Evolutionary conservation across 257 asterid genomes (phyloP).

Genomic region (Nicotiana obtusifolia): DNA sequence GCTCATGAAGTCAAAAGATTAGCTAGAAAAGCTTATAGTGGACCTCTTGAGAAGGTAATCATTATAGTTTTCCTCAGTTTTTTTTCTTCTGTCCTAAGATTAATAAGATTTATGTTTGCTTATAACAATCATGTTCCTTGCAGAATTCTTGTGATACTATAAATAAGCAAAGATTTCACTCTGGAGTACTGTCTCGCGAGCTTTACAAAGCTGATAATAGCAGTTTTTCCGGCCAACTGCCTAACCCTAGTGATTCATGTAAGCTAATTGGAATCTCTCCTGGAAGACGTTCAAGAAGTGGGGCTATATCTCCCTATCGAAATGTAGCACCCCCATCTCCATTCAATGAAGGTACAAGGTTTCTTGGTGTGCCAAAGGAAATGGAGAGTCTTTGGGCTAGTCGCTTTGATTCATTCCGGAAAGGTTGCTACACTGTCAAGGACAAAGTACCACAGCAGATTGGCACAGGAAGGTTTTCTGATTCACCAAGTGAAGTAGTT

Average conservation of each 20-base stretch:
- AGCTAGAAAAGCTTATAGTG: constrained; percentile 75
- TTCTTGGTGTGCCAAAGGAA: constrained; percentile 71
- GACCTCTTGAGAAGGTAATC: constrained; percentile 81
- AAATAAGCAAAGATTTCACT: constrained; percentile 53
- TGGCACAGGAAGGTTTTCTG: constrained; percentile 28
- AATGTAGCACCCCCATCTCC: constrained; percentile 74
- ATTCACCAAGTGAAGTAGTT: constrained; percentile 17
- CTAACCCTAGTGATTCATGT: constrained; percentile 28
- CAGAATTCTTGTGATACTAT: constrained; percentile 54
- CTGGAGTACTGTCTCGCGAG: constrained; percentile 70
- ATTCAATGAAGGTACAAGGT: constrained; percentile 62
- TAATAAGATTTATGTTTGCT: neutral
- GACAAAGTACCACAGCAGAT: constrained; percentile 46
- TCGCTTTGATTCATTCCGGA: constrained; percentile 49
- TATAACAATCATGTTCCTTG: constrained; percentile 12
- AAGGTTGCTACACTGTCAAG: constrained; percentile 44
- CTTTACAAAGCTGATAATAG: constrained; percentile 32
- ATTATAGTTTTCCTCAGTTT: neutral
- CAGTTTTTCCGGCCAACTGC: constrained; percentile 28
- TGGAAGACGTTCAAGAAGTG: constrained; percentile 55
- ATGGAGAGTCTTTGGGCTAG: constrained; percentile 35
- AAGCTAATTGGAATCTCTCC: constrained; percentile 53
- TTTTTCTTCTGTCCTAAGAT: neutral
- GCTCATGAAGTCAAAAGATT: constrained; percentile 40
- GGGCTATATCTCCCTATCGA: constrained; percentile 74